Base-by-base conservation (phyloP, 352 stramenopile genomes). In the Globisporangium perplexum region DNA sequence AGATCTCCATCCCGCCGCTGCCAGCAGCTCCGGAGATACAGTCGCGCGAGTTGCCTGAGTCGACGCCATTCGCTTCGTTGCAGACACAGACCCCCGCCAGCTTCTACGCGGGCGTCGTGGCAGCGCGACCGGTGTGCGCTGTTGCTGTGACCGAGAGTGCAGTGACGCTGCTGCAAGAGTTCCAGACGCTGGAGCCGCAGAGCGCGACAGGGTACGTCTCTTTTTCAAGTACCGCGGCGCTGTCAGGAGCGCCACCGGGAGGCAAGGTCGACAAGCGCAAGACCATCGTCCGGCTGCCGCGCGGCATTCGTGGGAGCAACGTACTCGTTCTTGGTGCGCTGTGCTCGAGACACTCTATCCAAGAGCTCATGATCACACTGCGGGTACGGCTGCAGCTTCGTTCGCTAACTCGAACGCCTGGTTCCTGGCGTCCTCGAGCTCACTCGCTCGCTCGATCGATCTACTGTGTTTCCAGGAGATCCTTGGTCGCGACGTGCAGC, bases 81-180 rank as follows among this genome's bases (percentile, higher is more conserved):
- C 57, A 57, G 12, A 57, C 7, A 36, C 63, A 63, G 35, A n/a
- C 12, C 1, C 36, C 1, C 15, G 15, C 36, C 6, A 43, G 41
- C 20, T 28, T 46, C n/a, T 64, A 60, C 28, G 49, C 60, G 28
- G 60, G 72, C 7, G 53, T 77, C 17, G 54, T 57, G 17, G 42
- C 72, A 18, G 60, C 69, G 43, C 58, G 68, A 43, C 63, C 65
- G 26, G 56, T 60, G 15, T 86, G 74, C 41, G 71, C 46, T 10
- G 54, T 69, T 20, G 60, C 62, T 3, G 51, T 69, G 38, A 59
- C 63, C 38, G 52, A 60, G 41, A 31, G 42, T 6, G 35, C 41
- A 17, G 50, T 36, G 15, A 26, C 57, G 2, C 52, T 72, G 56
- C 60, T 72, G 12, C 49, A 63, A 4, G 57, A 65, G 17, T 72